phyloP scores from a whole-genome alignment of 176 grass and related monocot genomes.

The Triticum turgidum region DNA sequence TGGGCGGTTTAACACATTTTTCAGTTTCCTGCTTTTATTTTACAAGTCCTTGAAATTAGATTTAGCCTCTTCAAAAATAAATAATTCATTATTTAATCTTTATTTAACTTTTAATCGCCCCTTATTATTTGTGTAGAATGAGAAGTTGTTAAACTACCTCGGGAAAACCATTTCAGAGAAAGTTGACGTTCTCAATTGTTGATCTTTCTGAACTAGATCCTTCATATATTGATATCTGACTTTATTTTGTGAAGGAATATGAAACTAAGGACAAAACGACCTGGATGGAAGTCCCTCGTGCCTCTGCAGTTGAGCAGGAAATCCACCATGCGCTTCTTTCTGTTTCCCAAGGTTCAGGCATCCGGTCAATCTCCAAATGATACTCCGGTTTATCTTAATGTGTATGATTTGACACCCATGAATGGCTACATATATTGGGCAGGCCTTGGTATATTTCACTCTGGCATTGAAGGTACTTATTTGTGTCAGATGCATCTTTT shows the following conservation, averaged over 20 bases:
- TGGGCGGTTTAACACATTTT: background rate
- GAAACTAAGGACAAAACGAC: conserved; percentile 80
- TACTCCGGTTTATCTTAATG: conserved; percentile 93
- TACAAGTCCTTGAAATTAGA: background rate
- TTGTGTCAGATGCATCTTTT: background rate
- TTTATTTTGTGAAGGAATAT: conserved; percentile 55
- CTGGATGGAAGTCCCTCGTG: conserved; percentile 92
- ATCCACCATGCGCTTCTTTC: conserved; percentile 63
- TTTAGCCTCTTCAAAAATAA: conserved; percentile 6
- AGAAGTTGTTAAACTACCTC: background rate
- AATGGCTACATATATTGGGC: conserved; percentile 97
- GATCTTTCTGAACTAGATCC: conserved; percentile 16
- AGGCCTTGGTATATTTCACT: conserved; percentile 95
- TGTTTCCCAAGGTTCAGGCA: conserved; percentile 84
- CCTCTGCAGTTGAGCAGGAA: conserved; percentile 67
- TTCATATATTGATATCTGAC: background rate
- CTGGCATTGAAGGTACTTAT: conserved; percentile 86
- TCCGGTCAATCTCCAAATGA: conserved; percentile 56
- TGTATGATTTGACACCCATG: conserved; percentile 95
- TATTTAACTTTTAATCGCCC: background rate
- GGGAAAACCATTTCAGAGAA: conserved; percentile 4
- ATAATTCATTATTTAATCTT: background rate
- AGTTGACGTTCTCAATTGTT: background rate
- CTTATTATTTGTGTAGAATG: background rate
- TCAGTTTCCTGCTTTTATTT: background rate